phyloP scores from a whole-genome alignment of 495 filamentous ascomycete genomes.

The Sabuloglossum arenarium region DNA sequence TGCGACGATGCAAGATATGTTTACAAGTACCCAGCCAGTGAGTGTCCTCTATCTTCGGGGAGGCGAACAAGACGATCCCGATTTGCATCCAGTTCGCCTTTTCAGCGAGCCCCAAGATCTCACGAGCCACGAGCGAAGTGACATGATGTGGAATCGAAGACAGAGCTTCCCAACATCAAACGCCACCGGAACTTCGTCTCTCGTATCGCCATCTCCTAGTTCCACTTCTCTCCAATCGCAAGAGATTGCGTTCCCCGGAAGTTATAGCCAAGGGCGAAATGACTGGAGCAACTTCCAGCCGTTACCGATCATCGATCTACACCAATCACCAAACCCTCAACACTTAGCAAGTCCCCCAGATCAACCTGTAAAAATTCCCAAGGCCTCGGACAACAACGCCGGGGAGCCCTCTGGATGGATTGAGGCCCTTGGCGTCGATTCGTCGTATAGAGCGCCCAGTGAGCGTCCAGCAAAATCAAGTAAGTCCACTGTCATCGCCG shows the following conservation, averaged over 20 bases:
- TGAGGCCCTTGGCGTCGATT: conserved; percentile 78
- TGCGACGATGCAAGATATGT: conserved; percentile 80
- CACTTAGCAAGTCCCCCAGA: conserved; percentile 25
- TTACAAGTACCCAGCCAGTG: conserved; percentile 69
- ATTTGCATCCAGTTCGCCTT: conserved; percentile 61
- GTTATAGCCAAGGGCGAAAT: conserved; percentile 19
- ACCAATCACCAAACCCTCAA: conserved; percentile 17
- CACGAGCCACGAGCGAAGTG: conserved; percentile 24
- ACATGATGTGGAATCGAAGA: conserved; percentile 15
- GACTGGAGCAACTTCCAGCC: conserved; percentile 35
- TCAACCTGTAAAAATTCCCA: conserved; percentile 30
- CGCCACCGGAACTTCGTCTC: conserved; percentile 30
- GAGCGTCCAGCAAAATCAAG: conserved; percentile 49
- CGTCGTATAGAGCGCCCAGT: conserved; percentile 57
- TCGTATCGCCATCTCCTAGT: conserved; percentile 54
- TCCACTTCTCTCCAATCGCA: conserved; percentile 28
- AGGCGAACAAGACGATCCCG: conserved; percentile 71
- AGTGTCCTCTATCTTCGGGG: conserved; percentile 72
- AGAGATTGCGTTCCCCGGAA: conserved; percentile 12
- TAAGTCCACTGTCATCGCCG: conserved; percentile 19
- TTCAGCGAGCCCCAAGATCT: conserved; percentile 43
- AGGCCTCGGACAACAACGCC: conserved; percentile 12
- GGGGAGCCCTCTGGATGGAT: conserved; percentile 58
- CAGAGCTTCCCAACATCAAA: conserved; percentile 14
- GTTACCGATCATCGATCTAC: conserved; percentile 24